Evolutionary conservation across 202 grass and related monocot genomes (phyloP).

Genomic region (Dendrocalamus latiflorus): DNA sequence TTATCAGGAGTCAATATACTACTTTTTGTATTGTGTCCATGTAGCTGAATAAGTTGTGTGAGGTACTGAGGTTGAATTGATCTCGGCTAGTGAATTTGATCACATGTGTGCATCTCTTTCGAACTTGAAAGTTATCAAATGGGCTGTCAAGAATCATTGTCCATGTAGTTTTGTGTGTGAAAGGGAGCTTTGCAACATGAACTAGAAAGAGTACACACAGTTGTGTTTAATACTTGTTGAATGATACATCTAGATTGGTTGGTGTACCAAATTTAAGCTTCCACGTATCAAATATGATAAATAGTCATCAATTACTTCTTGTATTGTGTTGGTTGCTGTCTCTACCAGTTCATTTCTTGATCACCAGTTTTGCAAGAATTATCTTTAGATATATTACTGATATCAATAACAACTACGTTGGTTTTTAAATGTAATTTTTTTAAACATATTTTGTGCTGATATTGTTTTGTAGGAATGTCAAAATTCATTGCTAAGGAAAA

Average conservation of each 20-base stretch:
- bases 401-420: neutral
- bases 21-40: neutral
- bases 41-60: neutral
- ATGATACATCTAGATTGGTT: neutral
- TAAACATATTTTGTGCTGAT: constrained; percentile 18
- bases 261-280: neutral
- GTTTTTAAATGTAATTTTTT: neutral
- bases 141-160: neutral
- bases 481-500: constrained; percentile 28
- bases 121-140: neutral
- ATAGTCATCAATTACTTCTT: neutral
- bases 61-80: neutral
- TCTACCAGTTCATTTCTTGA: neutral
- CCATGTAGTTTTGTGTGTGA: neutral
- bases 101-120: neutral
- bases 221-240: neutral
- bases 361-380: neutral
- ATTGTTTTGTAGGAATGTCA: constrained; percentile 29
- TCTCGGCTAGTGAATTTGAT: neutral
- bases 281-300: neutral
- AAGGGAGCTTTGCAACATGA: neutral
- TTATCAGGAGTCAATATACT: neutral
- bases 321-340: neutral
- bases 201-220: neutral
- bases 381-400: neutral